A percentile compares a stretch with the other conserved stretches of the same genome.
Evolutionary conservation across 2,329 filamentous ascomycete species (phyloP).

Genomic region (Colletotrichum sp.): DNA sequence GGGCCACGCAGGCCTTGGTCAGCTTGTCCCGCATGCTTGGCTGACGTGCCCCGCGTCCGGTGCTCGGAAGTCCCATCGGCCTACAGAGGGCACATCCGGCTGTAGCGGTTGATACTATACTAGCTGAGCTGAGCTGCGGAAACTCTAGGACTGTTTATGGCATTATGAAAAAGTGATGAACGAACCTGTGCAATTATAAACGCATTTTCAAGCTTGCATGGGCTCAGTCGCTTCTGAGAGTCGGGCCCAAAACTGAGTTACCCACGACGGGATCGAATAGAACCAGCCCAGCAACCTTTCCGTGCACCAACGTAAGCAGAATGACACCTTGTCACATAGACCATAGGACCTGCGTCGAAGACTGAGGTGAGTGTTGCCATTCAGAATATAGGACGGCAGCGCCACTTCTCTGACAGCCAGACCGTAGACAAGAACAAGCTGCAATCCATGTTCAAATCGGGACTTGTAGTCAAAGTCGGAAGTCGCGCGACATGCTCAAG

Average conservation of each 20-base stretch:
- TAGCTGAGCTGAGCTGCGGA: constrained; percentile 32
- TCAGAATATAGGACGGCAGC: not conserved
- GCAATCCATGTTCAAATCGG: not conserved
- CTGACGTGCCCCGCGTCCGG: constrained; percentile 16
- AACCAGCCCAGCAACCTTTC: not conserved
- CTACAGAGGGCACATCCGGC: constrained; percentile 26
- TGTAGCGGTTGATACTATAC: constrained; percentile 28
- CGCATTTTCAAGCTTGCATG: not conserved
- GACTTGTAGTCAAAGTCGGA: not conserved
- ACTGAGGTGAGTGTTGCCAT: not conserved
- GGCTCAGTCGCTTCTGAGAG: not conserved
- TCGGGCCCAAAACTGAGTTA: not conserved
- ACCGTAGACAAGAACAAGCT: not conserved
- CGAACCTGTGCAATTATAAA: constrained; percentile 23
- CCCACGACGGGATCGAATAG: not conserved
- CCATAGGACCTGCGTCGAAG: not conserved
- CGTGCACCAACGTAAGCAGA: not conserved
- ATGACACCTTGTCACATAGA: not conserved
- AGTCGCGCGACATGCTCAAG: not conserved
- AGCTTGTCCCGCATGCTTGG: constrained; percentile 23
- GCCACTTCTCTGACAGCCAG: not conserved
- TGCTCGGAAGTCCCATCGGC: constrained; percentile 30
- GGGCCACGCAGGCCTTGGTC: constrained; percentile 6
- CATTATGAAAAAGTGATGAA: constrained; percentile 26
- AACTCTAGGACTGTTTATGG: not conserved